Evolutionary conservation across 192 early-diverging fungal species (phyloP), one percentile per base, ranked within the genome.

Genomic region (Pilaira anomala): DNA sequence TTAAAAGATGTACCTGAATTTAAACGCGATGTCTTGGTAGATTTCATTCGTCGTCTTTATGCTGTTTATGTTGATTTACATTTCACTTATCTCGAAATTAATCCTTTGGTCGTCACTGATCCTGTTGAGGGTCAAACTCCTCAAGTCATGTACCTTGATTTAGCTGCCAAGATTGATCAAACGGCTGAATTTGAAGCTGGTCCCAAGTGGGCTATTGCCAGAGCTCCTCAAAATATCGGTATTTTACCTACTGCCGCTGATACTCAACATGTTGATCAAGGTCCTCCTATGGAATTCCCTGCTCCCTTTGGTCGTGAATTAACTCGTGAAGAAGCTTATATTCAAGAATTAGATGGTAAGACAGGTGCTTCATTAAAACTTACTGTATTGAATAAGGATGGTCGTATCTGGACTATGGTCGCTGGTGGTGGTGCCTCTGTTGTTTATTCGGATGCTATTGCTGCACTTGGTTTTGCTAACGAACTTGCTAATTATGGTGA

Each of bases 401-500:
- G 97, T 48, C 91, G 94, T 67, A 89, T 98, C 67, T 98, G 97
- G 97, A 97, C 97, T 62, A 98, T 98, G 97, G 95, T 98, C 59
- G 97, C 97, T 49, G 97, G 97, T 77, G 97, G 97, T 59, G 97
- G 97, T 76, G 97, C 97, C 57, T 95, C 92, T 24, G 97, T 98
- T 33, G 95, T 96, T 22, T 98, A 96, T 78, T 92, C 93, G 28
- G 97, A 98, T 76, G 97, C 97, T 33, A 98, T 98, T 76, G 95
- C 97, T n/a, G 93, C 93, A 46, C 87, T 92, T 44, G 97, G 97
- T 30, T 95, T 78, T 60, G 93, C 97, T 5, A 66, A 85, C 71
- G 95, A 98, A 78, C 84, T 98, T 24, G 97, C 97, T 78, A 98
- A 98, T 85, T 98, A 98, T 78, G 97, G 97, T 72, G 97, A 98